Percentiles rank a stretch among this genome's conserved stretches.
Evolutionary conservation across 2,329 filamentous ascomycete species (phyloP).

Genomic region (Stachybotrys chlorohalonatus): DNA sequence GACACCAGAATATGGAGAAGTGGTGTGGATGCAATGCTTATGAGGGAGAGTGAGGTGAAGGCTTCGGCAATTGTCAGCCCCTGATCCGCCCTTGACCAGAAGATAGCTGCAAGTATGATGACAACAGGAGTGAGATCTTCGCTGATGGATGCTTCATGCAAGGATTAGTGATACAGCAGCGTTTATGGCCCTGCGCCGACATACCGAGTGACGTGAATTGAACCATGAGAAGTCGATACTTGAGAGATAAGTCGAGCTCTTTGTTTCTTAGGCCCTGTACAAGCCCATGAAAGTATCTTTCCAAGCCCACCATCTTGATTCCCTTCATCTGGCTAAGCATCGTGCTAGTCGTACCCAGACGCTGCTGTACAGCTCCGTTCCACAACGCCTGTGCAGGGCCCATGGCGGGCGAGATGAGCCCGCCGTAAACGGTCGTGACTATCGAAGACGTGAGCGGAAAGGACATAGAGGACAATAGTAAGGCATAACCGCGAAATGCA

Average conservation of each 20-base stretch:
- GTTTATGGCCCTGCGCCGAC: background rate
- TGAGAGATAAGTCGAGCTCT: constrained; percentile 28
- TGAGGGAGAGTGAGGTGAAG: constrained; percentile 26
- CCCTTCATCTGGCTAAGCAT: constrained; percentile 32
- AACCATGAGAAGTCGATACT: constrained; percentile 25
- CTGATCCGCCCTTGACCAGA: constrained; percentile 17
- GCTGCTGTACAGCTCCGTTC: constrained; percentile 28
- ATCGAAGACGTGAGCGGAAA: background rate
- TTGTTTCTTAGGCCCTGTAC: constrained; percentile 24
- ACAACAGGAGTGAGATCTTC: constrained; percentile 19
- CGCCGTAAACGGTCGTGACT: constrained; percentile 11
- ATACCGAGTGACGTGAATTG: constrained; percentile 19
- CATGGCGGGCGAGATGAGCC: constrained; percentile 14
- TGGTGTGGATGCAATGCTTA: constrained; percentile 21
- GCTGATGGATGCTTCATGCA: constrained; percentile 1
- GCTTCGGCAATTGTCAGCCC: constrained; percentile 21
- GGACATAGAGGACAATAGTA: background rate
- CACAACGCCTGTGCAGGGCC: constrained; percentile 26
- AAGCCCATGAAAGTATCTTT: constrained; percentile 17
- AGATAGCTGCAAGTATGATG: constrained; percentile 24
- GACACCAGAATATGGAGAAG: constrained; percentile 22
- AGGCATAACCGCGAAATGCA: background rate
- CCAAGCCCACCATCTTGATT: constrained; percentile 34
- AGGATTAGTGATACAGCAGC: background rate
- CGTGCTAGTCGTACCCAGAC: constrained; percentile 28